These are phyloP conservation scores for Leccinum disarticulatum DNA, from an alignment of 768 basidiomycete genomes.

Conservation along the genomic window DNA sequence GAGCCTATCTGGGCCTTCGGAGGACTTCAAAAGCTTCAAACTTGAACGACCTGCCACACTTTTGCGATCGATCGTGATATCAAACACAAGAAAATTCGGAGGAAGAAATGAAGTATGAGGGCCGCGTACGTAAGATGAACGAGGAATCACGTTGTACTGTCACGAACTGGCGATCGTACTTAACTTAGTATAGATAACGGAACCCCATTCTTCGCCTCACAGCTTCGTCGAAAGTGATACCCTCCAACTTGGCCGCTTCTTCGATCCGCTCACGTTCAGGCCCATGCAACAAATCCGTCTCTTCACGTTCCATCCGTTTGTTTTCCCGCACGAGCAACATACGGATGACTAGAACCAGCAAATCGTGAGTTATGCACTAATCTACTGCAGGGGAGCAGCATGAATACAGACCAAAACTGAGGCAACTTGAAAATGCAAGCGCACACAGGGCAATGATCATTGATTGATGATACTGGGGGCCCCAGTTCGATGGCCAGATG, in stretches of 20 bases:
- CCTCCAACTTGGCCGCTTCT: constrained; percentile 59
- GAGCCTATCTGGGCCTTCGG: no score
- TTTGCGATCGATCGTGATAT: background rate
- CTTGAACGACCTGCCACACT: background rate
- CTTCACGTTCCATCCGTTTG: constrained; percentile 48
- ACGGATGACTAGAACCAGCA: constrained; percentile 38
- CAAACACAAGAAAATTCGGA: background rate
- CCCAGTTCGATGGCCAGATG: constrained; percentile 61
- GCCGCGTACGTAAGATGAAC: no score
- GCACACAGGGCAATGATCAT: constrained; percentile 50
- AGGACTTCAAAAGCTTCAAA: background rate
- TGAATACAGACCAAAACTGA: constrained; percentile 35
- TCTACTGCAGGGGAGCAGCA: background rate
- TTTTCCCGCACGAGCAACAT: constrained; percentile 50
- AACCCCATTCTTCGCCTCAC: constrained; percentile 56
- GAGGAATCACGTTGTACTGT: background rate
- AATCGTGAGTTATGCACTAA: background rate
- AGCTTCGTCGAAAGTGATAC: constrained; percentile 59
- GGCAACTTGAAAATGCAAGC: constrained; percentile 31
- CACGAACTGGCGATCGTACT: no score
- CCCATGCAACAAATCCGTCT: constrained; percentile 42
- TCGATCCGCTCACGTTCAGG: constrained; percentile 51
- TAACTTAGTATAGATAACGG: constrained; percentile 50
- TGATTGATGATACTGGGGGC: constrained; percentile 60
- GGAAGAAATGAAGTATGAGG: background rate